Percentiles rank a stretch among this genome's conserved stretches.
Conservation (phyloP, 2,329 filamentous ascomycete genomes). For the Pyrenochaeta sp. region DNA sequence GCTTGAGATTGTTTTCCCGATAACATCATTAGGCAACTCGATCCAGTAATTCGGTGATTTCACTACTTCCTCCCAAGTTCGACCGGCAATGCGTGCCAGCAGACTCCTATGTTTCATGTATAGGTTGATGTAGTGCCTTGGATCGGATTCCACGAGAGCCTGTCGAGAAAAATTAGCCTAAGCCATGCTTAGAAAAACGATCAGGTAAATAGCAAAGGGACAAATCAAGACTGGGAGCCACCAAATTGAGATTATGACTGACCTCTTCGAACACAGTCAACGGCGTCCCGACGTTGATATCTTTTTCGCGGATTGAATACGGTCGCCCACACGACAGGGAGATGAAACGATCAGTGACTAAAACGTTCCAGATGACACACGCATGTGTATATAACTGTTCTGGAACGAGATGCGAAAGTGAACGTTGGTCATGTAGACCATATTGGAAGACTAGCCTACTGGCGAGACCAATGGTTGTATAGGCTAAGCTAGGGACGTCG, state of each 20-base stretch:
- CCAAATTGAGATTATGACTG: conserved; percentile 3
- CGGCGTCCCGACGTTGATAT: conserved; percentile 38
- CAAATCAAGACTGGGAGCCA: background rate
- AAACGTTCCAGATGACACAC: conserved; percentile 41
- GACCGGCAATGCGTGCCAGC: conserved; percentile 36
- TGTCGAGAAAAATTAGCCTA: conserved; percentile 9
- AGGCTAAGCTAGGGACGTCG: conserved; percentile 40
- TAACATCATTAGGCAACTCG: background rate
- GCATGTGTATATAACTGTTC: conserved; percentile 32
- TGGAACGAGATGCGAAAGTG: conserved; percentile 21
- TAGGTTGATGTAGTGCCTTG: conserved; percentile 24
- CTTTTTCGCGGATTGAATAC: conserved; percentile 37
- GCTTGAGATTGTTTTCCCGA: conserved; percentile 7
- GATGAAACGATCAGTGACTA: conserved; percentile 38
- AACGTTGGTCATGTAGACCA: conserved; percentile 38
- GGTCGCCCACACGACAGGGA: conserved; percentile 43
- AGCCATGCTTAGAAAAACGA: background rate
- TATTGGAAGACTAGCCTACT: conserved; percentile 40
- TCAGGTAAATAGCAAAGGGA: background rate
- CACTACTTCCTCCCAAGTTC: conserved; percentile 32
- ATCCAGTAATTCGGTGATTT: conserved; percentile 11
- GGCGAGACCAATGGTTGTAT: conserved; percentile 40
- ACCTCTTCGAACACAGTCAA: conserved; percentile 27
- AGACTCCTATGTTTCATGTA: conserved; percentile 33
- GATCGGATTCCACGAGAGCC: conserved; percentile 13